Evolutionary conservation across 768 basidiomycete species (phyloP).

Genomic region (Mycena haematopus): DNA sequence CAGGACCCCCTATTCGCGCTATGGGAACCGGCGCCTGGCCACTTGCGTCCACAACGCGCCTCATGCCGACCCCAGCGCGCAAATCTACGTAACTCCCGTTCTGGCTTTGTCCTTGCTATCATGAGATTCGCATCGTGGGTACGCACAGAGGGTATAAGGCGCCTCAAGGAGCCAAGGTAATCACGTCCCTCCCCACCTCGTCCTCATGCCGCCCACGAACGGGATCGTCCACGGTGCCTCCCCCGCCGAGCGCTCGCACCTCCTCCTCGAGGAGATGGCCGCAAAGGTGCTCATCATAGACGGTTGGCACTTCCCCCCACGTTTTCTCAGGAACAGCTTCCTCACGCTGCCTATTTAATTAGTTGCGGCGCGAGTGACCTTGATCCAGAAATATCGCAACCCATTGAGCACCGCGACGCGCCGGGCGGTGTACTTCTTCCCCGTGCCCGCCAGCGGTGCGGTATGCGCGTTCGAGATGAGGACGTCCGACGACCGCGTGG

Average conservation of each 20-base stretch:
- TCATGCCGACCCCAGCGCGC: background rate
- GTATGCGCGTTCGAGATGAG: conserved; percentile 61
- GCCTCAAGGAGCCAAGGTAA: conserved; percentile 10
- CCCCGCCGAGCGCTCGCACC: conserved; percentile 35
- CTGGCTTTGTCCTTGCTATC: no score
- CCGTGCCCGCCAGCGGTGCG: conserved; percentile 60
- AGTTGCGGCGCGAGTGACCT: conserved; percentile 53
- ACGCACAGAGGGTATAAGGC: conserved; percentile 23
- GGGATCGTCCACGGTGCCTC: conserved; percentile 42
- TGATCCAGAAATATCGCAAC: conserved; percentile 51
- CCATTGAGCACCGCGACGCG: conserved; percentile 42
- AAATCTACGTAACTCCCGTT: conserved; percentile 24
- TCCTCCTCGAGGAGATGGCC: conserved; percentile 49
- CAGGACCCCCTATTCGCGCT: no score
- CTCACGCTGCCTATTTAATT: conserved; percentile 6
- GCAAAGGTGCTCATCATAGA: conserved; percentile 52
- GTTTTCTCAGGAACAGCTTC: background rate
- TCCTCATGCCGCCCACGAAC: conserved; percentile 25
- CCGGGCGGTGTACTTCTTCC: conserved; percentile 62
- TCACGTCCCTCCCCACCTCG: conserved; percentile 13
- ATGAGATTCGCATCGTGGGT: conserved; percentile 16
- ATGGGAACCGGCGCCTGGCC: no score
- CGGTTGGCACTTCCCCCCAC: conserved; percentile 37
- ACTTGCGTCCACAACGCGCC: background rate
- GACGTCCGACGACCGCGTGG: conserved; percentile 47